A percentile compares a stretch with the other conserved stretches of the same genome.
phyloP scores from a whole-genome alignment of 345 rosid genomes.

The Hibiscus tridactylites region DNA sequence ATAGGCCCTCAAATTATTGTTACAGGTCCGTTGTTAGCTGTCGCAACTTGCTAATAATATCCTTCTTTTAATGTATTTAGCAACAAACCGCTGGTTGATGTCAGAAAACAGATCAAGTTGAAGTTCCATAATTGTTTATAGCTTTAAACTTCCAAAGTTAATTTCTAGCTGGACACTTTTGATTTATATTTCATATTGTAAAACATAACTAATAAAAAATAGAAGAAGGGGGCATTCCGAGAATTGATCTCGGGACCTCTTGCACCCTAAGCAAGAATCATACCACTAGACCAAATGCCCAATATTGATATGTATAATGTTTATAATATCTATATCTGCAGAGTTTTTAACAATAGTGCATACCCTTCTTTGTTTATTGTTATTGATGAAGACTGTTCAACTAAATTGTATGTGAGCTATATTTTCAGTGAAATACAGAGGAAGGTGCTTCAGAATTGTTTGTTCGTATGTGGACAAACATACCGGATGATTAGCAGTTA shows the following conservation, averaged over 20 bases:
- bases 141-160: too few relatives aligned
- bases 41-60: background rate
- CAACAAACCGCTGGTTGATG: too few relatives aligned
- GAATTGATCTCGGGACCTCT: slow-evolving; percentile 47
- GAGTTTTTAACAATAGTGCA: too few relatives aligned
- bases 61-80: too few relatives aligned
- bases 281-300: slow-evolving; percentile 83
- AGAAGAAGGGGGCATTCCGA: slow-evolving; percentile 25
- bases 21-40: background rate
- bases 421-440: background rate
- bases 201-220: too few relatives aligned
- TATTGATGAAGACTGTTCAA: background rate
- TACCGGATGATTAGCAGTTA: background rate
- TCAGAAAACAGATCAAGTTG: too few relatives aligned
- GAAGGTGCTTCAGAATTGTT: background rate
- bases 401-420: background rate
- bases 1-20: background rate
- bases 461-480: background rate
- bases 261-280: slow-evolving; percentile 58
- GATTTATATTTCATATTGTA: too few relatives aligned
- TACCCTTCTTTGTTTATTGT: background rate
- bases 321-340: too few relatives aligned
- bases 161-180: too few relatives aligned
- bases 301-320: too few relatives aligned
- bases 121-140: too few relatives aligned